These are phyloP conservation scores for Cordyceps cicadae DNA, from an alignment of 2,329 filamentous ascomycete genomes.

Conservation along the genomic window DNA sequence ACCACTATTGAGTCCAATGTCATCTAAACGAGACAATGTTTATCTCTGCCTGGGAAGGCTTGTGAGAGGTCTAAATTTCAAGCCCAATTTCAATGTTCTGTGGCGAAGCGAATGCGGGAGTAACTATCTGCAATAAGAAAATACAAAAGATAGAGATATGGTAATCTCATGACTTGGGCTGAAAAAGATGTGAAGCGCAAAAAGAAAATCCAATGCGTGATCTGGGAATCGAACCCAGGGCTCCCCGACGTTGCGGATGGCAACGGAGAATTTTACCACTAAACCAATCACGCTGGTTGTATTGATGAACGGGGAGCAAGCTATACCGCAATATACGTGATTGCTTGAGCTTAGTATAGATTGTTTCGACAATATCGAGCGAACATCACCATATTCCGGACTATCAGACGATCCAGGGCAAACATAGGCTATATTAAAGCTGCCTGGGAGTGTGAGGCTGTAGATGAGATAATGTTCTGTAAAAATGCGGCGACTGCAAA, in stretches of 20 bases:
- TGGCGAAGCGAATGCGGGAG: neutral
- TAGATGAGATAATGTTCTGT: too few relatives aligned
- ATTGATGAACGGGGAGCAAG: neutral
- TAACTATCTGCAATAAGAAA: neutral
- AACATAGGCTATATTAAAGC: too few relatives aligned
- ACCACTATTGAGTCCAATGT: too few relatives aligned
- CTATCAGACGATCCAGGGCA: too few relatives aligned
- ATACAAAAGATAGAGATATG: neutral
- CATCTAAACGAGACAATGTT: too few relatives aligned
- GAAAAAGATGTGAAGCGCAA: neutral
- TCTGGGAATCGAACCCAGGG: conserved; percentile 13
- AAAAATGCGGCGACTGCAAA: too few relatives aligned
- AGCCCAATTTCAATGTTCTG: neutral
- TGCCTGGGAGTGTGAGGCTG: too few relatives aligned
- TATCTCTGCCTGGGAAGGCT: neutral
- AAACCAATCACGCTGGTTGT: conserved; percentile 12
- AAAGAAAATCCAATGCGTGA: conserved; percentile 6
- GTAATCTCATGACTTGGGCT: too few relatives aligned
- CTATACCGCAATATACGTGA: neutral
- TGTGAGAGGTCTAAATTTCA: neutral
- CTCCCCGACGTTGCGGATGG: conserved; percentile 13
- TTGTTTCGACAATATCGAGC: too few relatives aligned
- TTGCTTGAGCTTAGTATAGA: too few relatives aligned
- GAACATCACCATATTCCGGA: too few relatives aligned
- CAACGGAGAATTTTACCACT: conserved; percentile 13